Base-by-base conservation (phyloP, 2,329 filamentous ascomycete species). In the Alternaria brassicae region DNA sequence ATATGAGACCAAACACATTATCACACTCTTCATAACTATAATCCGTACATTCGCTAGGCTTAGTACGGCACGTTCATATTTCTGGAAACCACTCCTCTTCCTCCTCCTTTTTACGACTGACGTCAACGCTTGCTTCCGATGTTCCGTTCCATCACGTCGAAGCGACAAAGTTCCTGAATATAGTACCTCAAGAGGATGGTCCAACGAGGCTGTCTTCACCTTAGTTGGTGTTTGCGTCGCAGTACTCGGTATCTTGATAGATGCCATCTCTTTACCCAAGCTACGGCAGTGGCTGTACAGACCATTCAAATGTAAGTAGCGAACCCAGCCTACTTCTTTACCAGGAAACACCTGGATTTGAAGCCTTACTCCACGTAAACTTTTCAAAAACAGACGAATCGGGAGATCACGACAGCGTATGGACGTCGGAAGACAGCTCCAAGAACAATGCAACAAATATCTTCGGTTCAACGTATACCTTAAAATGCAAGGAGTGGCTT, bases 191-290 rank as follows among this genome's bases (percentile, higher is more conserved):
- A n/a, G n/a, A n/a, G n/a, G n/a, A 9, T 56, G 53, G 53, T 50
- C 54, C 12, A 68, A 17, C 2, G 45, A 51, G 23, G 53, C 36
- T 5, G 25, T 56, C 7, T 23, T 56, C 3, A 30, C 53, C 2
- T 2, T 56, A 0, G 1, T 28, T 1, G 44, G 44, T 4, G 19
- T 56, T 1, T 41, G 45, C 2, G 25, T 49, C n/a, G n/a, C 36
- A 0, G 21, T 41, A 1, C 1, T 28, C 2, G 27, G 23, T 1
- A 34, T 50, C 3, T 1, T 56, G 1, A 7, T 36, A 10, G 36
- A 19, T 2, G 2, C 50, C 0, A 4, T 42, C 2, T 56, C 44
- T 6, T 28, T 15, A 1, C 6, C 36, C 7, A 50, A 12, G 8
- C 7, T 28, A 4, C 21, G 44, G 30, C 13, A 39, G 13, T 50